A percentile compares a stretch with the other conserved stretches of the same genome.
phyloP scores from a whole-genome alignment of 352 stramenopile genomes.

The Phytophthora rubi region DNA sequence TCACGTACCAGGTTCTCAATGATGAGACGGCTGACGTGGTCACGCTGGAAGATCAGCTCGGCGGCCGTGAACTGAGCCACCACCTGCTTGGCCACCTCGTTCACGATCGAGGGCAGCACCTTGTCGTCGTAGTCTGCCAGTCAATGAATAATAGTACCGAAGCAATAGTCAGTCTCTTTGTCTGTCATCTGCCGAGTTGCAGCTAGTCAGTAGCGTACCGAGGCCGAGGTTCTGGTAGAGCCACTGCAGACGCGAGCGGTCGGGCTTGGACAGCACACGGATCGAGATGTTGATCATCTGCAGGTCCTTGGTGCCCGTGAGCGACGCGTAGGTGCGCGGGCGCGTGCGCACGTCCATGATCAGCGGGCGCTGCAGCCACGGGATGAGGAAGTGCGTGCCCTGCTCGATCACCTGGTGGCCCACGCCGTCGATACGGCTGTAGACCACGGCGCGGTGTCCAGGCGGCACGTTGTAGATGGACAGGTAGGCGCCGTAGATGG shows the following conservation, averaged over 20 bases:
- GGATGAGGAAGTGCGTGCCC: conserved; percentile 97
- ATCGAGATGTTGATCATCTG: conserved; percentile 99
- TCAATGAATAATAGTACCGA: background rate
- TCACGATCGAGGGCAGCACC: conserved; percentile 98
- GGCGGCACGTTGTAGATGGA: conserved; percentile 90
- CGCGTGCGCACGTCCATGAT: conserved; percentile 95
- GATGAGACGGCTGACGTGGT: conserved; percentile 96
- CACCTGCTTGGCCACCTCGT: conserved; percentile 99
- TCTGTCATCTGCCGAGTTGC: background rate
- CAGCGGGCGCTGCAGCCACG: conserved; percentile 97
- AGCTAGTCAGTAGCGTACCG: conserved; percentile 42
- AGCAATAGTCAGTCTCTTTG: background rate
- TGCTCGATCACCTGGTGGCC: conserved; percentile 85
- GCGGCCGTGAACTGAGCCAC: conserved; percentile 99
- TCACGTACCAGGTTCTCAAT: conserved; percentile 90
- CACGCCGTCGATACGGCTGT: conserved; percentile 90
- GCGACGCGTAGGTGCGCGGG: conserved; percentile 93
- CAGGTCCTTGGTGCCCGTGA: conserved; percentile 96
- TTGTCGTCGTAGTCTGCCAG: conserved; percentile 97
- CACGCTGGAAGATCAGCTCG: conserved; percentile 99
- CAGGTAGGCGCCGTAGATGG: conserved; percentile 82
- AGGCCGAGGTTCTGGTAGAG: conserved; percentile 97
- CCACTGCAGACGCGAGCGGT: conserved; percentile 93
- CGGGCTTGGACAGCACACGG: conserved; percentile 97
- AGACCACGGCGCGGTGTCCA: conserved; percentile 90